Percentiles rank a stretch among this genome's conserved stretches.
Conservation (phyloP, 352 stramenopile genomes). For the Phytophthora meadii region DNA sequence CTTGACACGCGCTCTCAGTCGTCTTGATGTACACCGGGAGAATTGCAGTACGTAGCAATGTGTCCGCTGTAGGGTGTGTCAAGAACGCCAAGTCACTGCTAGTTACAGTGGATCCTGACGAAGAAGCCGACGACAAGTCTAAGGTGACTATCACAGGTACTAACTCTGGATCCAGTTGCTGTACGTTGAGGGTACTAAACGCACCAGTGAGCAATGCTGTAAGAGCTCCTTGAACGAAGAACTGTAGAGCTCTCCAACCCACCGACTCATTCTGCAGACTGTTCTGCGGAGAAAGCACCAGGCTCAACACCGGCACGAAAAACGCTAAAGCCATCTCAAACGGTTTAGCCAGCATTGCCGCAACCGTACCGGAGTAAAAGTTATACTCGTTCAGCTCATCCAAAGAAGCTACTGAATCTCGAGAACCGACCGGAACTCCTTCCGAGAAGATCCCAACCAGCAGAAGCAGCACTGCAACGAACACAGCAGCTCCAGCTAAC, state of each 20-base stretch:
- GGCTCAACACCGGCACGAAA: slow-evolving; percentile 50
- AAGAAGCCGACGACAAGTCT: slow-evolving; percentile 31
- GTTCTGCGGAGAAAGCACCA: slow-evolving; percentile 47
- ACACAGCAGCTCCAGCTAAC: slow-evolving; percentile 25
- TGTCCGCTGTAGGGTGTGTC: slow-evolving; percentile 34
- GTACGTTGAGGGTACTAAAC: slow-evolving; percentile 59
- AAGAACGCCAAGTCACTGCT: slow-evolving; percentile 19
- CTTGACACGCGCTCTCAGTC: slow-evolving; percentile 28
- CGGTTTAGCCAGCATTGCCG: slow-evolving; percentile 42
- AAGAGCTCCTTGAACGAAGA: slow-evolving; percentile 34
- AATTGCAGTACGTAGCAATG: slow-evolving; percentile 45
- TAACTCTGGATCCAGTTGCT: slow-evolving; percentile 32
- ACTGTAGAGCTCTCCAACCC: slow-evolving; percentile 35
- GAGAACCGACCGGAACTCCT: slow-evolving; percentile 36
- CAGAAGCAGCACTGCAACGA: slow-evolving; percentile 31
- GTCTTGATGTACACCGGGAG: slow-evolving; percentile 30
- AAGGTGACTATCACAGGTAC: slow-evolving; percentile 36
- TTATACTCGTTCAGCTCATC: slow-evolving; percentile 51
- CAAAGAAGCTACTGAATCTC: slow-evolving; percentile 23
- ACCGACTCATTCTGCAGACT: slow-evolving; percentile 55
- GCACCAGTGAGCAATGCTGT: slow-evolving; percentile 48
- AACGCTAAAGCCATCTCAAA: slow-evolving; percentile 49
- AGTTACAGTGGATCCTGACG: not conserved
- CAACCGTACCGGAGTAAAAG: slow-evolving; percentile 55
- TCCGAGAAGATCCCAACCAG: slow-evolving; percentile 37